A percentile compares a stretch with the other conserved stretches of the same genome.
Conservation (phyloP, 2,329 filamentous ascomycete genomes). For the Fusarium lateritium region DNA sequence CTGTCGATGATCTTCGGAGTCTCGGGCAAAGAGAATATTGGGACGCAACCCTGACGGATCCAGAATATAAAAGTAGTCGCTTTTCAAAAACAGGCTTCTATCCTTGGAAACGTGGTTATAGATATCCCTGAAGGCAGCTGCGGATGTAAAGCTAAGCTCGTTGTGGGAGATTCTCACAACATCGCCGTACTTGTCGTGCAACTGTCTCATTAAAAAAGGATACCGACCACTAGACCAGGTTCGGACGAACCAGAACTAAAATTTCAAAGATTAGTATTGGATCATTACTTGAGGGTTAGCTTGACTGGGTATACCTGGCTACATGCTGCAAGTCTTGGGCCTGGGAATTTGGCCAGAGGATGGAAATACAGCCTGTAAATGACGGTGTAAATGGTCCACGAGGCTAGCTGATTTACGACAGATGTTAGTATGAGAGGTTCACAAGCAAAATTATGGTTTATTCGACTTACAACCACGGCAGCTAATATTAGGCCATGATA, state of each 20-base stretch:
- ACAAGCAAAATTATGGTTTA: accelerated
- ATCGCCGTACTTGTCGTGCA: constrained; percentile 38
- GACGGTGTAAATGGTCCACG: not conserved
- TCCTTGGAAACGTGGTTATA: constrained; percentile 31
- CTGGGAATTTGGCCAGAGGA: constrained; percentile 42
- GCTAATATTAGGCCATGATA: not conserved
- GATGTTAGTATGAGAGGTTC: not conserved
- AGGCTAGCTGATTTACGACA: not conserved
- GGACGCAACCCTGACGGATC: constrained; percentile 4
- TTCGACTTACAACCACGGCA: not conserved
- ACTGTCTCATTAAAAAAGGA: not conserved
- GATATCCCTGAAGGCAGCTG: constrained; percentile 38
- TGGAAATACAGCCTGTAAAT: constrained; percentile 38
- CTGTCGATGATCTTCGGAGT: constrained; percentile 19
- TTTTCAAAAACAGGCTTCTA: constrained; percentile 18
- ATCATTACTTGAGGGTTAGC: accelerated
- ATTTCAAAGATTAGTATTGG: not conserved
- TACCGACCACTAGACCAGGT: constrained; percentile 7
- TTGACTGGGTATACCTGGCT: constrained; percentile 19
- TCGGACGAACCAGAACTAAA: constrained; percentile 13
- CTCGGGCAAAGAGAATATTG: constrained; percentile 13
- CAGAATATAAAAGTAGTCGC: constrained; percentile 15
- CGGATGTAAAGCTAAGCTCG: constrained; percentile 33
- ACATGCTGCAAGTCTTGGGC: constrained; percentile 39
- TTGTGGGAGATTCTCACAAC: constrained; percentile 37